phyloP scores from a whole-genome alignment of 2,329 filamentous ascomycete species.

The Exophiala phaeomuriformis region DNA sequence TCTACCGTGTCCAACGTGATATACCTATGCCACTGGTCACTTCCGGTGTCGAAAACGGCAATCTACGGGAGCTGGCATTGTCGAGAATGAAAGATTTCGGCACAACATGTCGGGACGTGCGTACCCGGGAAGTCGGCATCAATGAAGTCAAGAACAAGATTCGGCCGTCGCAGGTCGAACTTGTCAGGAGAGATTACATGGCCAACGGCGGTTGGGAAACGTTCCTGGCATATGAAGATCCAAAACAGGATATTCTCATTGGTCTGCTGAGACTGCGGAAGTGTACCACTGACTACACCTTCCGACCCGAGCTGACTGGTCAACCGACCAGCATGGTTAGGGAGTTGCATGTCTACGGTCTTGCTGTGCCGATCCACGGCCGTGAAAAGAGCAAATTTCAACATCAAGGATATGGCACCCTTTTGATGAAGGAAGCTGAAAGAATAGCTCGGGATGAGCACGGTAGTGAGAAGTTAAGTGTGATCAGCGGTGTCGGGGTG shows the following conservation, averaged over 20 bases:
- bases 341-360: conserved; percentile 94
- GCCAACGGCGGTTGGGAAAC: conserved; percentile 99
- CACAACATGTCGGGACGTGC: conserved; percentile 90
- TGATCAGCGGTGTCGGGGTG: conserved; percentile 96
- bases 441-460: conserved; percentile 91
- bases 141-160: conserved; percentile 99
- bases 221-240: conserved; percentile 94
- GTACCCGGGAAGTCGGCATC: conserved; percentile 92
- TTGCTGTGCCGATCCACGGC: conserved; percentile 93
- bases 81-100: conserved; percentile 99
- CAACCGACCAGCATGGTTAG: conserved; percentile 89
- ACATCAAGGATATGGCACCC: conserved; percentile 91
- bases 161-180: conserved; percentile 87
- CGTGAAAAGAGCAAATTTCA: conserved; percentile 95
- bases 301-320: conserved; percentile 73
- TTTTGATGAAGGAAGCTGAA: conserved; percentile 97
- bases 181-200: conserved; percentile 85
- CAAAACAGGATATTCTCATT: conserved; percentile 96
- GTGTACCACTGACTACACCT: conserved; percentile 86
- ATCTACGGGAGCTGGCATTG: conserved; percentile 83
- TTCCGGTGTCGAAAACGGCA: conserved; percentile 95
- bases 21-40: conserved; percentile 99
- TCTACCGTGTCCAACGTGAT: conserved; percentile 96
- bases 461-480: conserved; percentile 85
- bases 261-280: conserved; percentile 81